A percentile compares a stretch with the other conserved stretches of the same genome.
These are phyloP conservation scores for Saccharomyces paradoxus DNA, from an alignment of 805 yeast species.

Conservation along the genomic window DNA sequence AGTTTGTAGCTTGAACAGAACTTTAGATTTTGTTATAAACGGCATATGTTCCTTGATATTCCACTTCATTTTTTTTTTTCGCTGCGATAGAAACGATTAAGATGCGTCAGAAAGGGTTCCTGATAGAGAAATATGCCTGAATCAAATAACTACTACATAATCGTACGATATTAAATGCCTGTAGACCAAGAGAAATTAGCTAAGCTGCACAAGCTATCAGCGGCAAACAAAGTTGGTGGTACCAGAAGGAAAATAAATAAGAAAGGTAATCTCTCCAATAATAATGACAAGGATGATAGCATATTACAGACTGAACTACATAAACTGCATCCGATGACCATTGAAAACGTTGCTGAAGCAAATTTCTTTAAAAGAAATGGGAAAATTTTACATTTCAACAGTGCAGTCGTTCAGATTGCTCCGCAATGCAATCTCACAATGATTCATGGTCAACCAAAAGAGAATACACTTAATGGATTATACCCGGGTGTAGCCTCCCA, in stretches of 20 bases:
- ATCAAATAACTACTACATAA: background rate
- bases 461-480: slow-evolving; percentile 83
- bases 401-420: slow-evolving; percentile 93
- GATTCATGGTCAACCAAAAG: slow-evolving; percentile 91
- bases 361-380: slow-evolving; percentile 96
- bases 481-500: slow-evolving; percentile 92
- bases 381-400: slow-evolving; percentile 87
- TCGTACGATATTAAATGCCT: slow-evolving; percentile 44
- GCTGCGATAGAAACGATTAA: background rate
- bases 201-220: slow-evolving; percentile 70
- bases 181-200: slow-evolving; percentile 92
- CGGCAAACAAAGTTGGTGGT: slow-evolving; percentile 72
- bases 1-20: background rate
- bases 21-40: background rate
- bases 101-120: background rate
- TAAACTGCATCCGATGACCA: slow-evolving; percentile 81
- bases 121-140: background rate
- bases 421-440: slow-evolving; percentile 86
- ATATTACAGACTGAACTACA: slow-evolving; percentile 84
- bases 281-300: slow-evolving; percentile 76
- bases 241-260: slow-evolving; percentile 91
- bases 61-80: background rate
- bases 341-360: slow-evolving; percentile 90
- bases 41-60: slow-evolving; percentile 3
- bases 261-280: slow-evolving; percentile 37